Evolutionary conservation across 2,329 filamentous ascomycete species (phyloP).

Genomic region (Spiromastix sp.): DNA sequence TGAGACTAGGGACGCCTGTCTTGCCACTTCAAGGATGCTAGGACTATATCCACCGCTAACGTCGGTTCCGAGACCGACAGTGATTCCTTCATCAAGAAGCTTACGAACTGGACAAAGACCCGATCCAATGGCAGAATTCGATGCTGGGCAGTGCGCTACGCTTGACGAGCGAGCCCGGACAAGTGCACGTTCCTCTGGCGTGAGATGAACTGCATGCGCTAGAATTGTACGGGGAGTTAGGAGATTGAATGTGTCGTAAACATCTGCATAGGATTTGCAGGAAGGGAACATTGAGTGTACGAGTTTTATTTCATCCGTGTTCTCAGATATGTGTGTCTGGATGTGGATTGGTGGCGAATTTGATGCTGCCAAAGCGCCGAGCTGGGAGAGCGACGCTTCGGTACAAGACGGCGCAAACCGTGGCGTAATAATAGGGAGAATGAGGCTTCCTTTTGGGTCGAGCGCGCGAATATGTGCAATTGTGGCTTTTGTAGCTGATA

Average conservation of each 20-base stretch:
- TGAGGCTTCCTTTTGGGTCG: slow-evolving; percentile 52
- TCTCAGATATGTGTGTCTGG: slow-evolving; percentile 89
- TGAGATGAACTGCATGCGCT: slow-evolving; percentile 74
- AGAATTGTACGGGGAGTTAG: slow-evolving; percentile 66
- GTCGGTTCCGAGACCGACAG: slow-evolving; percentile 81
- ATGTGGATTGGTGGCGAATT: slow-evolving; percentile 50
- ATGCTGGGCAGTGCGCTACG: slow-evolving; percentile 77
- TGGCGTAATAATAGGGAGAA: slow-evolving; percentile 71
- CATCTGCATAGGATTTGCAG: slow-evolving; percentile 54
- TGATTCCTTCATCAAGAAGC: slow-evolving; percentile 63
- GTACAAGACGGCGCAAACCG: slow-evolving; percentile 51
- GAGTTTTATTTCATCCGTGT: slow-evolving; percentile 59
- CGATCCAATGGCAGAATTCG: slow-evolving; percentile 71
- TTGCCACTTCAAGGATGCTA: slow-evolving; percentile 69
- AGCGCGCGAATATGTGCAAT: slow-evolving; percentile 56
- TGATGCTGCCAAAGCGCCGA: slow-evolving; percentile 55
- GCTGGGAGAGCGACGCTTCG: slow-evolving; percentile 43
- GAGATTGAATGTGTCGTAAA: slow-evolving; percentile 66
- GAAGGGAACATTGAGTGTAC: slow-evolving; percentile 62
- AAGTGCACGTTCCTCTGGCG: slow-evolving; percentile 53
- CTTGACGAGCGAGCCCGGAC: slow-evolving; percentile 54
- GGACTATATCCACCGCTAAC: slow-evolving; percentile 79
- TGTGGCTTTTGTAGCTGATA: slow-evolving; percentile 47
- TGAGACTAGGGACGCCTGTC: slow-evolving; percentile 71
- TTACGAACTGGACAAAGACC: slow-evolving; percentile 67